phyloP scores from a whole-genome alignment of 192 early-diverging fungal genomes.

The Podochytrium sp. region DNA sequence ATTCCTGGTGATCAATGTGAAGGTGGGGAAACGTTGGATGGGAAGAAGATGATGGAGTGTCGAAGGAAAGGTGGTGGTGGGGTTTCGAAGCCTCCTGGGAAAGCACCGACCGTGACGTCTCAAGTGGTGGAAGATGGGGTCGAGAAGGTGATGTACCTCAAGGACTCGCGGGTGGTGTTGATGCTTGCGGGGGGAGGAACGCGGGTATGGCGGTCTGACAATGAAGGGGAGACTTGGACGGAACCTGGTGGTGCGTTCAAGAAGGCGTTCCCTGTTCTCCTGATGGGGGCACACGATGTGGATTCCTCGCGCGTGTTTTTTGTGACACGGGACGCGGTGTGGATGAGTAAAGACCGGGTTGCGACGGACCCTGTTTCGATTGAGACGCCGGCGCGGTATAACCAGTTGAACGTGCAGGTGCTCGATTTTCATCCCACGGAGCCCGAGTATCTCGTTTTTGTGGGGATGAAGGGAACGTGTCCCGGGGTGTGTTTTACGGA shows the following conservation, averaged over 20 bases:
- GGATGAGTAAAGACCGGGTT: conserved; percentile 62
- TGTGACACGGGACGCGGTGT: conserved; percentile 40
- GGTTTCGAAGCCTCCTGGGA: neutral
- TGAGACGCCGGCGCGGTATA: conserved; percentile 63
- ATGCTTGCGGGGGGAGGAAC: conserved; percentile 61
- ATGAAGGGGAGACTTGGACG: conserved; percentile 80
- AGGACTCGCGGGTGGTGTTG: conserved; percentile 64
- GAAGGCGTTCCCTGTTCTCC: conserved; percentile 52
- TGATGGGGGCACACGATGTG: conserved; percentile 73
- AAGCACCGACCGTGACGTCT: conserved; percentile 7
- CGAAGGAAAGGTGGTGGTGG: neutral
- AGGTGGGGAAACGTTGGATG: conserved; percentile 38
- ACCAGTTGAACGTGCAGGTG: conserved; percentile 67
- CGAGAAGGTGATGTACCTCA: conserved; percentile 69
- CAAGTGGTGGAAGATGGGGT: conserved; percentile 53
- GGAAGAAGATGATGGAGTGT: conserved; percentile 39
- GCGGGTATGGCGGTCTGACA: conserved; percentile 65
- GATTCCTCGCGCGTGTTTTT: conserved; percentile 61
- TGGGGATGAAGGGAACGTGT: conserved; percentile 60
- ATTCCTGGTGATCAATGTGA: conserved; percentile 86
- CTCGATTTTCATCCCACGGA: conserved; percentile 89
- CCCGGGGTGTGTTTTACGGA: conserved; percentile 66
- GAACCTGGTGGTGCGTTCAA: conserved; percentile 41
- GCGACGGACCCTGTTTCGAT: conserved; percentile 50
- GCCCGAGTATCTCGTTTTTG: conserved; percentile 85